A percentile compares a stretch with the other conserved stretches of the same genome.
Conservation (phyloP, 2,329 filamentous ascomycete genomes). For the Claviceps pazoutovae region DNA sequence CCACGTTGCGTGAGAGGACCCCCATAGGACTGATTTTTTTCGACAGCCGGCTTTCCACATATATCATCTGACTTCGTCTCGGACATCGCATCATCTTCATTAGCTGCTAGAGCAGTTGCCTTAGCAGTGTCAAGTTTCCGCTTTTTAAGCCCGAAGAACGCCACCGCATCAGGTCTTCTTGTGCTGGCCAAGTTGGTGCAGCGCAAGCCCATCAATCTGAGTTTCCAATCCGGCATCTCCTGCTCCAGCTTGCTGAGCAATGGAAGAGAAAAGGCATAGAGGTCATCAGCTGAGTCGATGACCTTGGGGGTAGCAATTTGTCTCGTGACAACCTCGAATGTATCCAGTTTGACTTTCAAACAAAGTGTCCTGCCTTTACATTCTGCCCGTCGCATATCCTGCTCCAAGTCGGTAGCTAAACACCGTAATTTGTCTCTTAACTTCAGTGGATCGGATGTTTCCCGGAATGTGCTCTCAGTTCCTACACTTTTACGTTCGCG, state of each 20-base stretch:
- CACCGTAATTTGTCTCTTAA: slow-evolving; percentile 65
- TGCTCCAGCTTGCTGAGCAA: slow-evolving; percentile 76
- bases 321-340: slow-evolving; percentile 79
- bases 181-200: slow-evolving; percentile 80
- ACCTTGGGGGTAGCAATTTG: slow-evolving; percentile 65
- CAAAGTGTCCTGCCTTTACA: slow-evolving; percentile 86
- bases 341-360: slow-evolving; percentile 86
- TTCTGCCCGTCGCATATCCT: slow-evolving; percentile 64
- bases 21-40: slow-evolving; percentile 17
- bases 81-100: slow-evolving; percentile 21
- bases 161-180: slow-evolving; percentile 62
- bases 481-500: slow-evolving; percentile 89
- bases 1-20: not conserved
- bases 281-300: slow-evolving; percentile 59
- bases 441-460: slow-evolving; percentile 54
- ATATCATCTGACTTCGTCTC: slow-evolving; percentile 23
- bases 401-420: slow-evolving; percentile 75
- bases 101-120: slow-evolving; percentile 8
- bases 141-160: slow-evolving; percentile 60
- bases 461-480: slow-evolving; percentile 81
- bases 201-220: slow-evolving; percentile 77
- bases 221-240: slow-evolving; percentile 63
- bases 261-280: slow-evolving; percentile 69
- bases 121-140: slow-evolving; percentile 10
- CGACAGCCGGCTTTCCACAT: slow-evolving; percentile 49